Evolutionary conservation across 2,329 filamentous ascomycete genomes (phyloP).

Genomic region (Teratosphaeria nubilosa): DNA sequence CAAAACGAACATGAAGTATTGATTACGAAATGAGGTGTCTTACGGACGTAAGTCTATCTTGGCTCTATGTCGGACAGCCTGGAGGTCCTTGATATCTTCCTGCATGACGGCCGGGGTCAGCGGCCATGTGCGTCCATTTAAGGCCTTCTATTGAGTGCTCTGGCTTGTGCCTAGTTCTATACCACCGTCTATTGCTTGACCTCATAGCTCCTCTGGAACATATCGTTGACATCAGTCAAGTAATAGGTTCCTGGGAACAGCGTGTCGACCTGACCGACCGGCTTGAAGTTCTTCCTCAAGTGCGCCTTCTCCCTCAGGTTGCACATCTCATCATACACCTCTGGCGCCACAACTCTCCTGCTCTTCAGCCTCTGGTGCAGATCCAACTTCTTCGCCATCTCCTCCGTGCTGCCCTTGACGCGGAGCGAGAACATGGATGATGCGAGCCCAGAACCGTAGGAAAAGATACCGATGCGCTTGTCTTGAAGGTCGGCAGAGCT

Average conservation of each 20-base stretch:
- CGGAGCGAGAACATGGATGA: slow-evolving; percentile 42
- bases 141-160: no score
- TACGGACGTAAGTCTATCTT: no score
- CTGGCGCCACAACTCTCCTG: slow-evolving; percentile 35
- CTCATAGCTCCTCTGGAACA: slow-evolving; percentile 42
- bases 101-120: no score
- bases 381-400: slow-evolving; percentile 39
- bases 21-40: no score
- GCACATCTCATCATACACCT: slow-evolving; percentile 45
- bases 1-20: no score
- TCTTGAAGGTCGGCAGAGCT: slow-evolving; percentile 36
- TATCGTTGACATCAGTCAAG: slow-evolving; percentile 39
- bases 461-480: slow-evolving; percentile 43
- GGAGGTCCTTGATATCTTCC: no score
- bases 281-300: slow-evolving; percentile 40
- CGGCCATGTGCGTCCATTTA: no score
- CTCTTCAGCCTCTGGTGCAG: slow-evolving; percentile 36
- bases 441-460: slow-evolving; percentile 43
- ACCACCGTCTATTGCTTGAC: slow-evolving; percentile 34
- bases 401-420: slow-evolving; percentile 36
- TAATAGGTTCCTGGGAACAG: slow-evolving; percentile 42
- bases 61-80: no score
- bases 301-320: slow-evolving; percentile 42
- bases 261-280: slow-evolving; percentile 33
- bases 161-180: neutral